Conservation (phyloP, 441 rosid genomes). For the Croton setiger region DNA sequence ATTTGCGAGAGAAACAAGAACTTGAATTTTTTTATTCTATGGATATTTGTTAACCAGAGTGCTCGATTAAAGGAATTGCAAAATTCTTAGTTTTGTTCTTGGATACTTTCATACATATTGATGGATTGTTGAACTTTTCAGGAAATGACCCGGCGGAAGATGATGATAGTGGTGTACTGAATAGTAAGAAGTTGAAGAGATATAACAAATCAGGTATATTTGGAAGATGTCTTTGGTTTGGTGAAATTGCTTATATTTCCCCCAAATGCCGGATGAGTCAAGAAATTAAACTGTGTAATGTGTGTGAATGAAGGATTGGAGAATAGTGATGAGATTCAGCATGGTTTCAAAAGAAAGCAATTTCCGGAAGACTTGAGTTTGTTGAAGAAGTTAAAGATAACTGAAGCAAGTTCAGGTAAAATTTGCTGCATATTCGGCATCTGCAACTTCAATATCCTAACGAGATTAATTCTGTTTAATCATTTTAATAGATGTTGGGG, state of each 20-base stretch:
- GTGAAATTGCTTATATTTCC: not conserved
- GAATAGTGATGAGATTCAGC: not conserved
- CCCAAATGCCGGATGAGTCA: not conserved
- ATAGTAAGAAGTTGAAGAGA: conserved; percentile 41
- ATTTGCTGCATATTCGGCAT: too few relatives aligned
- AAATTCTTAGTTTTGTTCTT: not conserved
- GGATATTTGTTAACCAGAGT: not conserved
- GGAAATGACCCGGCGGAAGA: conserved; percentile 33
- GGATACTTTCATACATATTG: not conserved
- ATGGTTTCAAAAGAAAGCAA: conserved; percentile 47
- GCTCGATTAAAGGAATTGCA: not conserved
- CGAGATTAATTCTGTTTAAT: not conserved
- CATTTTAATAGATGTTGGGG: conserved; percentile 19
- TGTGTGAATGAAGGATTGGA: not conserved
- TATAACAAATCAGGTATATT: conserved; percentile 36
- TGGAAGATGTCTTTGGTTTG: not conserved
- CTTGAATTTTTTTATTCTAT: conserved; percentile 1
- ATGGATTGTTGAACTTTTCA: conserved; percentile 11
- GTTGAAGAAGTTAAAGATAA: conserved; percentile 49
- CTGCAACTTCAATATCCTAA: not conserved
- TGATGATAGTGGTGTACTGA: conserved; percentile 18
- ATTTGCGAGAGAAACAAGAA: not conserved
- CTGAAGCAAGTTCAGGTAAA: conserved; percentile 33
- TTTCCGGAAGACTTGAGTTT: conserved; percentile 34
- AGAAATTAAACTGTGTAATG: not conserved